Conservation (phyloP, 2,329 filamentous ascomycete genomes). For the Aureobasidium sp. region DNA sequence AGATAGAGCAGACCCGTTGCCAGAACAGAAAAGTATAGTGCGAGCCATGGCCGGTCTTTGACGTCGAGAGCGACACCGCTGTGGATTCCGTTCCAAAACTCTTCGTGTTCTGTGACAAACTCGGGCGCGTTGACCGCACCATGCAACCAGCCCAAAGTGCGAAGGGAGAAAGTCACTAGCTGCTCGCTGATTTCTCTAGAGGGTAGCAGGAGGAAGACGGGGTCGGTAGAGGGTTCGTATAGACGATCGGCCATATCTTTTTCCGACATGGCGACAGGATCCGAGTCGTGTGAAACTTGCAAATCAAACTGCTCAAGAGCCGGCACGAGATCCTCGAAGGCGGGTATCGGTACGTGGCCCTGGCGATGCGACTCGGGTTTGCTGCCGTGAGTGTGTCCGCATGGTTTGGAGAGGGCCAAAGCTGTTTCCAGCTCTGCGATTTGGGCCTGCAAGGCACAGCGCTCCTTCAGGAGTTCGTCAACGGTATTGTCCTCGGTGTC, state of each 20-base stretch:
- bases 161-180: slow-evolving; percentile 2
- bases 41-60: slow-evolving; percentile 10
- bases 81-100: slow-evolving; percentile 13
- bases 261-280: slow-evolving; percentile 1
- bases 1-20: slow-evolving; percentile 12
- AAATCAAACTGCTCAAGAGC: slow-evolving; percentile 16
- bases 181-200: slow-evolving; percentile 7
- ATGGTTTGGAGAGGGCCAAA: slow-evolving; percentile 12
- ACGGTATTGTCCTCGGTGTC: slow-evolving; percentile 4
- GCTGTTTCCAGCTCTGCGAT: slow-evolving; percentile 14
- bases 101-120: slow-evolving; percentile 10
- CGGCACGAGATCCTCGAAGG: slow-evolving; percentile 13
- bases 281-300: neutral
- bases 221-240: slow-evolving; percentile 13
- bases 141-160: slow-evolving; percentile 13
- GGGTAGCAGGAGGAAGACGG: slow-evolving; percentile 13
- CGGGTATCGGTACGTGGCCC: neutral
- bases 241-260: slow-evolving; percentile 12
- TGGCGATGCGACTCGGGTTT: neutral
- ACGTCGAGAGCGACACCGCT: neutral
- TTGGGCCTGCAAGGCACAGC: slow-evolving; percentile 11
- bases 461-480: slow-evolving; percentile 14
- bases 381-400: neutral
- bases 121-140: slow-evolving; percentile 10
- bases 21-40: slow-evolving; percentile 10